phyloP scores from a whole-genome alignment of 306 rosid species.

The Abrus pulchellus region DNA sequence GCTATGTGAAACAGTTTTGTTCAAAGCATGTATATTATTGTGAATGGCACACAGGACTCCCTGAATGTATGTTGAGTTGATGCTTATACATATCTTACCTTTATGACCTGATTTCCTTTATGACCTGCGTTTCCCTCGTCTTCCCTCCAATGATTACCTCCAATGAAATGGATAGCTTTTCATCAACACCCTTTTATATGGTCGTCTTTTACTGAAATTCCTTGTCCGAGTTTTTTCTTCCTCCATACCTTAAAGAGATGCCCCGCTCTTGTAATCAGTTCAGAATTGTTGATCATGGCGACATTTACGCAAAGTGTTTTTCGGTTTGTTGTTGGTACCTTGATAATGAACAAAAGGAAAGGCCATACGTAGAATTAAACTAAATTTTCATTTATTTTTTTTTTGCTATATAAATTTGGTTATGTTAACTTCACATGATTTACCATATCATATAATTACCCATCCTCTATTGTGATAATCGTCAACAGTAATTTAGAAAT shows the following conservation, averaged over 20 bases:
- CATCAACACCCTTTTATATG: not conserved
- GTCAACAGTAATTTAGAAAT: conserved; percentile 19
- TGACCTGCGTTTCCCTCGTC: not conserved
- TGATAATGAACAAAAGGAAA: not conserved
- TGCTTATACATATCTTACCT: not conserved
- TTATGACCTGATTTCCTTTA: not conserved
- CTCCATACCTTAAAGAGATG: not conserved
- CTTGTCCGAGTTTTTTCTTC: not conserved
- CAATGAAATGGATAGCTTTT: conserved; percentile 18
- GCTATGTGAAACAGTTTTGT: conserved; percentile 21
- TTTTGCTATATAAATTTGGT: no score
- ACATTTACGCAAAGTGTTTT: not conserved
- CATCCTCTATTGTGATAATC: not conserved
- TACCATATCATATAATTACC: not conserved
- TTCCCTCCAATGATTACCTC: not conserved
- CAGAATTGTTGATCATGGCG: not conserved
- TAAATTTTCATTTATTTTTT: not conserved
- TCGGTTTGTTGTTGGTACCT: no score
- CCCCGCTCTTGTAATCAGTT: not conserved
- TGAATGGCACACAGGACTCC: not conserved
- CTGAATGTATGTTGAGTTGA: conserved; percentile 11
- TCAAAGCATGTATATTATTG: conserved; percentile 14
- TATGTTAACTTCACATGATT: no score
- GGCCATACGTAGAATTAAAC: not conserved
- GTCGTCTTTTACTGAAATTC: not conserved